Base-by-base conservation (phyloP, 2,329 filamentous ascomycete species). In the Chrysoporthe puriensis region DNA sequence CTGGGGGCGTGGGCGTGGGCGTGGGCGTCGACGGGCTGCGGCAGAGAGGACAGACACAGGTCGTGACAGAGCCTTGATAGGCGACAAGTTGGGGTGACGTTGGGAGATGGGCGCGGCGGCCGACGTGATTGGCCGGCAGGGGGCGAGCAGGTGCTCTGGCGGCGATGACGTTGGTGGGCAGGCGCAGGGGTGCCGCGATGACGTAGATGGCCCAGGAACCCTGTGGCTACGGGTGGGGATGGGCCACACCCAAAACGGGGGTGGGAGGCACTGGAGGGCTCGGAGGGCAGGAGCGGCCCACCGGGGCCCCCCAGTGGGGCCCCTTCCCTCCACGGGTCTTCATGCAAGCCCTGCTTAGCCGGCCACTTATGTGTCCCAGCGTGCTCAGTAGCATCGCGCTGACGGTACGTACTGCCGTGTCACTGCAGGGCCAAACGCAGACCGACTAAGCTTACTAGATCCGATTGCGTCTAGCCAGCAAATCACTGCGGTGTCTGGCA, bases 401-500 rank as follows among this genome's bases (percentile, higher is more conserved):
- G 21, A 52, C 13, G 26, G 43, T 62, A 36, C 13, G 60, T 62
- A 62, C 32, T 13, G 44, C 36, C 11, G 14, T 40, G 8, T 42
- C 6, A 63, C 52, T 50, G 32, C 44, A 61, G 21, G 56, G n/a
- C 14, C 34, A 14, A 42, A 52, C 40, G 50, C 46, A 56, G 43
- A n/a, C 54, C 48, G 42, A 42, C 48, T 63, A 21, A 57, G 42
- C 42, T 43, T 50, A 54, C 57, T 42, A 61, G 42, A 56, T 46
- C 43, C 43, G 34, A 52, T 63, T 40, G 8, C 14, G 50, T 42
- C 58, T 62, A 62, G 66, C 52, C 57, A n/a, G 63, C 66, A 63
- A 68, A 68, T 68, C 66, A 34, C 63, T 68, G 59, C 66, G 54
- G 58, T 50, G 60, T 66, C 56, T 48, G 63, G 66, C 58, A 66